Evolutionary conservation across 2,329 filamentous ascomycete species (phyloP), one percentile per base, ranked within the genome.

Genomic region (Scytalidium lignicola): DNA sequence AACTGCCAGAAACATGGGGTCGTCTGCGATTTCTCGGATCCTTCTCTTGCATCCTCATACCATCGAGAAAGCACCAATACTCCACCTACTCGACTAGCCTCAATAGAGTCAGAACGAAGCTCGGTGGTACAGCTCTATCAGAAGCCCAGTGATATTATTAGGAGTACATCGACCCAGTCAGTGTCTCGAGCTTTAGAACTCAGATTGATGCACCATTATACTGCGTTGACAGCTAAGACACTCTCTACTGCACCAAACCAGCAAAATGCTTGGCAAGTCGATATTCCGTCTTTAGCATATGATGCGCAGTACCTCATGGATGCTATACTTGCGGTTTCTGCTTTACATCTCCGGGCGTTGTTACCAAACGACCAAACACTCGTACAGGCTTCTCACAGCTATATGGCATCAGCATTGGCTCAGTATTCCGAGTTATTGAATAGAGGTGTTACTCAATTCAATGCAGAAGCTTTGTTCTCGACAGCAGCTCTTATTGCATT

Each of bases 1-100:
- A 85, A 85, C 65, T 86, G 82, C 67, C 67, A 74, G 49, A 86
- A 85, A 60, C 82, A 86, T 66, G 82, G 81, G 57, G 82, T 85
- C 32, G 64, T 71, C 28, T 86, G 82, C 67, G 82, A 86, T 63
- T 86, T 85, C 59, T 79, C 15, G 43, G 56, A 54, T 32, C 59
- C 54, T 18, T 58, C 41, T 20, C 15, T 22, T 20, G 45, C 47
- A 37, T 20, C 48, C 23, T n/a, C 23, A 13, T 17, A 41, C 18
- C 17, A 39, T 5, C 63, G 67, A 46, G 46, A 51, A 44, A 48
- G 41, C 43, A 49, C 48, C 32, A 13, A 37, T n/a, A 37, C 32
- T 5, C 32, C 32, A 13, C n/a, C 32, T 15, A 17, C 32, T 37
- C 32, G 32, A 37, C 15, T 37, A 37, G 32, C 10, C 6, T 17